These are phyloP conservation scores for Blepharisma undulans DNA, from an alignment of 169 alveolate genomes.

Conservation along the genomic window DNA sequence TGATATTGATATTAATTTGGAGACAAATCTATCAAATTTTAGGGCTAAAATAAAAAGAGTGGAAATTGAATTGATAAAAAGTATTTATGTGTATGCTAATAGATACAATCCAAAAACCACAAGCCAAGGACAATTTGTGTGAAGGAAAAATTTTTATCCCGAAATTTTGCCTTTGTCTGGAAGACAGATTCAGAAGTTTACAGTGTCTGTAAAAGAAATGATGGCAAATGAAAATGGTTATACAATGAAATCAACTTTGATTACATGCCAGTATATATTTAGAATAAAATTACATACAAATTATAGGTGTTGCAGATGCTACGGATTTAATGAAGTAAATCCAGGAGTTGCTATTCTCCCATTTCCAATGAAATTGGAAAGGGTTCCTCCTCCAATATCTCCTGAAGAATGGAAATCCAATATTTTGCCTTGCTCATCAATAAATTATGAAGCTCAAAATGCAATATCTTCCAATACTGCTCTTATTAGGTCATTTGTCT, in stretches of 20 bases:
- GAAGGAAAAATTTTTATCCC: not conserved
- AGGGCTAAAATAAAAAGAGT: not conserved
- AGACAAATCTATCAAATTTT: not conserved
- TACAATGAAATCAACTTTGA: not conserved
- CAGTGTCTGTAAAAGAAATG: not conserved
- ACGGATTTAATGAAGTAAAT: not conserved
- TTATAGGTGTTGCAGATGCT: not conserved
- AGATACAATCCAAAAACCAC: not conserved
- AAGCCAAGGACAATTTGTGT: not conserved
- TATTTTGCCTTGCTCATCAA: too few relatives aligned
- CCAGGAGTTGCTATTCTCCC: not conserved
- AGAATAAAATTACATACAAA: not conserved
- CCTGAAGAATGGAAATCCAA: too few relatives aligned
- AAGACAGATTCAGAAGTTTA: not conserved
- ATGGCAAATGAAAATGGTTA: not conserved
- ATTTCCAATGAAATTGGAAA: too few relatives aligned
- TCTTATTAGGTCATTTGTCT: too few relatives aligned
- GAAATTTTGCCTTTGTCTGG: not conserved
- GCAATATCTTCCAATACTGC: too few relatives aligned
- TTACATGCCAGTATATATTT: not conserved
- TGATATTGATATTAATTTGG: not conserved
- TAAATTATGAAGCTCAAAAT: too few relatives aligned
- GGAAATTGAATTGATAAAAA: not conserved
- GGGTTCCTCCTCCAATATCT: too few relatives aligned
- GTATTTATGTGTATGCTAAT: not conserved